phyloP scores from a whole-genome alignment of 306 rosid genomes.

The Luffa aegyptiaca region DNA sequence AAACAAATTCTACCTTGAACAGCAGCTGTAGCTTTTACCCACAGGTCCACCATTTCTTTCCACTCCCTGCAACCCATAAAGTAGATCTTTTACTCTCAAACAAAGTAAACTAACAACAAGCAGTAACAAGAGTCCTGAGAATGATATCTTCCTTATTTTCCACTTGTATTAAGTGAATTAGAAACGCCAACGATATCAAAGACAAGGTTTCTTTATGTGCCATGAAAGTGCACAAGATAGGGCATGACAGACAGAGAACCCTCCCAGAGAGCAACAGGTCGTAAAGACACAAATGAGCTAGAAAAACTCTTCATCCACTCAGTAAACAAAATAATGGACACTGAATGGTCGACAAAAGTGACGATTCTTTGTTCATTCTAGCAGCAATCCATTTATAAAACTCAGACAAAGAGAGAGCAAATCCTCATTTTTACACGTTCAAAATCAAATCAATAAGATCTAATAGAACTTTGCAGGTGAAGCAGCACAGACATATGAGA shows the following conservation, averaged over 20 bases:
- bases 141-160: background rate
- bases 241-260: background rate
- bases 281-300: background rate
- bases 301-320: background rate
- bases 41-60: constrained; percentile 72
- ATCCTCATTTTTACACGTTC: background rate
- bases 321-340: background rate
- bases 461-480: background rate
- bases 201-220: background rate
- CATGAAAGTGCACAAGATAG: background rate
- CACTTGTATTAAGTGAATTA: background rate
- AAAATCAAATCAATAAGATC: background rate
- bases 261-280: background rate
- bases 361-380: background rate
- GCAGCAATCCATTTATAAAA: background rate
- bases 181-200: background rate
- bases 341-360: background rate
- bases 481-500: background rate
- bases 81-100: background rate
- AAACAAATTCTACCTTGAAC: constrained; percentile 27
- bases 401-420: background rate
- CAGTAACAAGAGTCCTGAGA: background rate
- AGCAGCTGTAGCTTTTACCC: constrained; percentile 47
- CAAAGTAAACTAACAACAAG: background rate
- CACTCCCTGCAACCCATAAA: constrained; percentile 45